phyloP scores from a whole-genome alignment of 345 rosid species.

The Nephelium lappaceum region DNA sequence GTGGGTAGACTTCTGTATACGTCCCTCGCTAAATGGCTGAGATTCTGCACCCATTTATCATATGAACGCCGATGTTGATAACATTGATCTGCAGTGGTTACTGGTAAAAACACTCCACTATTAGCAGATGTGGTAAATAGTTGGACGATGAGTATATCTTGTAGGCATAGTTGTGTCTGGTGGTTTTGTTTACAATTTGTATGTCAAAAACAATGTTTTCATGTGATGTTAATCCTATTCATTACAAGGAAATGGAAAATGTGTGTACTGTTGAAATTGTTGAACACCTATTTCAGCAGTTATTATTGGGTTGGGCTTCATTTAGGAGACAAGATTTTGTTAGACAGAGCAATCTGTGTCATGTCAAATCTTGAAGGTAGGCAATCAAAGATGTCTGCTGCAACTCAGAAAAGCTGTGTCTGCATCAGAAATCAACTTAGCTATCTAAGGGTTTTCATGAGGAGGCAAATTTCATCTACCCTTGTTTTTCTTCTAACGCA shows the following conservation, averaged over 20 bases:
- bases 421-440: background rate
- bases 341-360: too few relatives aligned
- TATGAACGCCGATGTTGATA: background rate
- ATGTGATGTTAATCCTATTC: background rate
- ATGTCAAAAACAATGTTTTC: background rate
- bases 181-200: background rate
- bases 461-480: background rate
- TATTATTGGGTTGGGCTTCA: background rate
- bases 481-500: too few relatives aligned
- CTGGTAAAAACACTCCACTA: background rate
- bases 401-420: background rate
- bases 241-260: too few relatives aligned
- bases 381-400: background rate
- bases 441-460: background rate
- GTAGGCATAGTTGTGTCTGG: background rate
- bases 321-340: background rate
- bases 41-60: background rate
- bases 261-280: background rate
- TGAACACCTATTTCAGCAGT: background rate
- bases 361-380: too few relatives aligned
- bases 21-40: background rate
- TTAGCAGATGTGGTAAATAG: background rate
- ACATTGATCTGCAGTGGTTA: background rate
- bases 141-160: background rate
- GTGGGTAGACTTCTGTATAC: background rate